A percentile compares a stretch with the other conserved stretches of the same genome.
Conservation (phyloP, 768 basidiomycete species). For the Russula olivacea region DNA sequence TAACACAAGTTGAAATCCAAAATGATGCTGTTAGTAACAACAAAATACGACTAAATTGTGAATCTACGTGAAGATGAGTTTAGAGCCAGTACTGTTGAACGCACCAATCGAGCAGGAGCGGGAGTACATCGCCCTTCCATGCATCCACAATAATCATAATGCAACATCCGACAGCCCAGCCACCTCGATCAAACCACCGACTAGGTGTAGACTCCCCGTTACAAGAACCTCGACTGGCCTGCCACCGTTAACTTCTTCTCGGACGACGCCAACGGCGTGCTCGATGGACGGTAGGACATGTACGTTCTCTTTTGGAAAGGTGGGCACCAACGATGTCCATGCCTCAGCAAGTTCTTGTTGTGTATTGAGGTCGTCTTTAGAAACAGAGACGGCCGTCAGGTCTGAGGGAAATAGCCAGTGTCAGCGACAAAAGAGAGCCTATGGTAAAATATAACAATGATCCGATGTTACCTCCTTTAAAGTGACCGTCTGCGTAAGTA, state of each 20-base stretch:
- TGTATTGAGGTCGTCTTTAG: conserved; percentile 59
- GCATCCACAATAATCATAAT: conserved; percentile 35
- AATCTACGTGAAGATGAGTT: not conserved
- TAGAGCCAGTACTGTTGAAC: conserved; percentile 34
- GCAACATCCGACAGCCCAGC: conserved; percentile 71
- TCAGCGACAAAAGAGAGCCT: not conserved
- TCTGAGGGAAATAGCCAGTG: conserved; percentile 44
- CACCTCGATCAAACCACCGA: conserved; percentile 91
- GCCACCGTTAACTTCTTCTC: conserved; percentile 33
- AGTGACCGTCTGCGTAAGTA: conserved; percentile 83
- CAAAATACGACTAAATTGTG: too few species aligned
- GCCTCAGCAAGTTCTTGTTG: conserved; percentile 72
- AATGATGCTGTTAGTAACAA: not conserved
- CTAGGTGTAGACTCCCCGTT: conserved; percentile 86
- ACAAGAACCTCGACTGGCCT: conserved; percentile 62
- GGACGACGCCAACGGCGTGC: conserved; percentile 71
- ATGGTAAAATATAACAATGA: conserved; percentile 1
- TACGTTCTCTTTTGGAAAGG: conserved; percentile 54
- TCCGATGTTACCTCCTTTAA: conserved; percentile 71
- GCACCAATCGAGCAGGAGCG: conserved; percentile 6
- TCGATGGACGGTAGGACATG: conserved; percentile 86
- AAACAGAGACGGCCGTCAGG: conserved; percentile 62
- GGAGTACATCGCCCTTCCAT: not conserved
- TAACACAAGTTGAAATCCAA: not conserved
- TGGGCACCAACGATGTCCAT: conserved; percentile 61